Evolutionary conservation across 306 rosid species (phyloP).

Genomic region (Boehmeria nivea): DNA sequence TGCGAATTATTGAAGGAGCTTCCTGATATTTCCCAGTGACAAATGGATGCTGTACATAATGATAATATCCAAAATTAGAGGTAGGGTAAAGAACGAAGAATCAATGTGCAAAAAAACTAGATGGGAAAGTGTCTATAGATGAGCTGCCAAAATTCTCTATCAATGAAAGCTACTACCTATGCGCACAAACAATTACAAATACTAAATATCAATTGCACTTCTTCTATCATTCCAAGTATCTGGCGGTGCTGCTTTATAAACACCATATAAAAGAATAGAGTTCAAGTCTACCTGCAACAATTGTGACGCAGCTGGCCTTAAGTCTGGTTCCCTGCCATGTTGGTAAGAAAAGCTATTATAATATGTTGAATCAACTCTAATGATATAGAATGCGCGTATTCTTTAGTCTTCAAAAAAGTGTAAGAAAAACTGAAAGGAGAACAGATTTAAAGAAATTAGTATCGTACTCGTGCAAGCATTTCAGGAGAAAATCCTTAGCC

Average conservation of each 20-base stretch:
- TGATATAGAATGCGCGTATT: neutral
- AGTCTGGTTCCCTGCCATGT: slow-evolving; percentile 76
- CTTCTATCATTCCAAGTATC: neutral
- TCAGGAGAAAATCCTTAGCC: slow-evolving; percentile 77
- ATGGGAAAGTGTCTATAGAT: neutral
- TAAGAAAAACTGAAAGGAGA: neutral
- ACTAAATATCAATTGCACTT: no score
- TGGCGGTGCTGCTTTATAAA: neutral
- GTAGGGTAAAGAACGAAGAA: slow-evolving; percentile 3
- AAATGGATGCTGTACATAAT: slow-evolving; percentile 77
- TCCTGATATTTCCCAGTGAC: slow-evolving; percentile 53
- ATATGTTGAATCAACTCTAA: neutral
- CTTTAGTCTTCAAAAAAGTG: slow-evolving; percentile 8
- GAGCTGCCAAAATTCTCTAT: neutral
- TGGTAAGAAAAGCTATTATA: neutral
- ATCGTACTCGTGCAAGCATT: slow-evolving; percentile 74
- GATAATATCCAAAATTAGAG: slow-evolving; percentile 18
- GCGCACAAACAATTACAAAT: neutral
- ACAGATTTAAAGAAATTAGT: slow-evolving; percentile 10
- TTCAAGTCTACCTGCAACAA: slow-evolving; percentile 58
- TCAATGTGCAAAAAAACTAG: no score
- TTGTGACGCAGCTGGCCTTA: slow-evolving; percentile 72
- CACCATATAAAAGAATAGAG: slow-evolving; percentile 1
- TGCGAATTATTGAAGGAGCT: slow-evolving; percentile 30
- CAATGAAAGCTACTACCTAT: neutral